Base-by-base conservation (phyloP, 2,329 filamentous ascomycete species). In the Trichoderma endophyticum region DNA sequence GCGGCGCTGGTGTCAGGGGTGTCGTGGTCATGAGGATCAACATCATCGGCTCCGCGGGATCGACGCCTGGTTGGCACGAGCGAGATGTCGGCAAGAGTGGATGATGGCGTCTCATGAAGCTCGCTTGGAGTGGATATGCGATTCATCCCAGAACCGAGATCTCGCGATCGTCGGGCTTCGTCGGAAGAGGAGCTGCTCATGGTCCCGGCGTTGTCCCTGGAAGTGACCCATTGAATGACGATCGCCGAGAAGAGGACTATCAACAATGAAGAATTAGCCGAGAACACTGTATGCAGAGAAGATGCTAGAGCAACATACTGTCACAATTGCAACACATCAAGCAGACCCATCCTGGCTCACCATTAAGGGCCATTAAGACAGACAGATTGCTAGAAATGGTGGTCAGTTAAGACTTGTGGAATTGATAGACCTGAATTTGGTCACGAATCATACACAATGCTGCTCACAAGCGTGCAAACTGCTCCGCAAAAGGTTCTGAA, bases 271-370 rank as follows among this genome's bases (percentile, higher is more conserved):
- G 71, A 39, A 7, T 43, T 43, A 28, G 39, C 7, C 24, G 39
- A 60, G 39, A 18, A 24, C 43, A 21, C 14, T 43, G 18, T 43
- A 15, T 48, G 3, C 11, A 61, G 48, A 64, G 7, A n/a, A 26
- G 30, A 30, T 30, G 39, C 43, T 56, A 15, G 32, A 21, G 72
- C 34, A 30, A 80, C 84, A 76, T 79, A 89, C 88, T 86, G 77
- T 91, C 89, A 73, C 85, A 84, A 76, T 91, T 91, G 77, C 89
- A 92, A 76, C 88, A 89, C 82, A 90, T 88, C 4, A 91, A 83
- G 74, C 89, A 91, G 3, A 91, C 84, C 89, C 89, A 91, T 3
- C 86, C 89, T 2, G 87, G 88, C 76, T 91, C 89, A 14, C 89
- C 89, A 28, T 88, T 80, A 2, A 91, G 83, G 1, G 83, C 83